These are phyloP conservation scores for Nyssa sinensis DNA, from an alignment of 148 eudicot genomes.

Conservation along the genomic window DNA sequence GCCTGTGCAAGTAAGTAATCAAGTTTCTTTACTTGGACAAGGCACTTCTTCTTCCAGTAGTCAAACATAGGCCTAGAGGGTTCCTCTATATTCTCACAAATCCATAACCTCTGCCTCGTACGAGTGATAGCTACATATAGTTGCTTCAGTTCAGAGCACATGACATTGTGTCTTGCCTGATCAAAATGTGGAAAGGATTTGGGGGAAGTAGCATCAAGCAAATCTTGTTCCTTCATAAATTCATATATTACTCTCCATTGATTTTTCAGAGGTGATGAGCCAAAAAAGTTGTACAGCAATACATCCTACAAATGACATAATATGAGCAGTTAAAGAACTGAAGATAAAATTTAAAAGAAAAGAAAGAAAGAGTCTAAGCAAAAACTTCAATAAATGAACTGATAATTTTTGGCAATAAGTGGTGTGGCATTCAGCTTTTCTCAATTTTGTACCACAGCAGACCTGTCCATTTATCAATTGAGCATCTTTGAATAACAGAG, in stretches of 20 bases:
- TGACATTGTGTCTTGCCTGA: slow-evolving; percentile 37
- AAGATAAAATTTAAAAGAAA: neutral
- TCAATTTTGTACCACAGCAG: no score
- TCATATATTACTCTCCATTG: slow-evolving; percentile 54
- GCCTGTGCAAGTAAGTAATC: slow-evolving; percentile 57
- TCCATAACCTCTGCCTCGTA: slow-evolving; percentile 69
- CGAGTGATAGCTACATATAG: slow-evolving; percentile 69
- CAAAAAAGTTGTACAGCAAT: slow-evolving; percentile 52
- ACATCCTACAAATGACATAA: slow-evolving; percentile 42
- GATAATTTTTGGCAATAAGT: no score
- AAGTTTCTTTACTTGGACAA: slow-evolving; percentile 45
- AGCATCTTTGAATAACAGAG: no score
- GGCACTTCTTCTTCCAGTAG: slow-evolving; percentile 52
- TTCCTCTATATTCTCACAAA: slow-evolving; percentile 54
- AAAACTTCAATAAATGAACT: no score
- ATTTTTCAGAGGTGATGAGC: slow-evolving; percentile 47
- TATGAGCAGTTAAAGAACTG: neutral
- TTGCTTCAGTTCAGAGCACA: slow-evolving; percentile 65
- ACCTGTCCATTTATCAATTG: no score
- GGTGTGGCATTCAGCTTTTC: no score
- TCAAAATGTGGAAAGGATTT: slow-evolving; percentile 35
- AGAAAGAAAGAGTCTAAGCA: neutral
- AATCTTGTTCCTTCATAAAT: slow-evolving; percentile 36
- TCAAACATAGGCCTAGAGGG: slow-evolving; percentile 60
- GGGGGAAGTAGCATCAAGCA: slow-evolving; percentile 28